phyloP scores from a whole-genome alignment of 1,284 basidiomycete species.

The Bondarzewia mesenterica region DNA sequence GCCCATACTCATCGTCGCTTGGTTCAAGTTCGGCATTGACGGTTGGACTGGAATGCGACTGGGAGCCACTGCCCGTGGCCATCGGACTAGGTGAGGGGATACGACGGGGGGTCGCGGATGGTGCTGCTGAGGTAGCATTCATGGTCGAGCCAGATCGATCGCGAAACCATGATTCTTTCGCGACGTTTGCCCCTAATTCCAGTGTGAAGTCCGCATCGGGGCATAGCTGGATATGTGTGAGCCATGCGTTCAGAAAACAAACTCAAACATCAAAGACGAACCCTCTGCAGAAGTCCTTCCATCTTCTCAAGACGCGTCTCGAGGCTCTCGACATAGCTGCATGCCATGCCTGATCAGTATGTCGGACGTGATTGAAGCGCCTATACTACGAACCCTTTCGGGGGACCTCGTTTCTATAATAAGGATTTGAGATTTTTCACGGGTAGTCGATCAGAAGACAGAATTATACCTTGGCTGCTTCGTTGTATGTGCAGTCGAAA shows the following conservation, averaged over 20 bases:
- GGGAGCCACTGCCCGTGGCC: not conserved
- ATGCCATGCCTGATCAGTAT: not conserved
- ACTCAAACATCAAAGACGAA: constrained; percentile 27
- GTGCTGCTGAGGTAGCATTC: not conserved
- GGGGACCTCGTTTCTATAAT: constrained; percentile 69
- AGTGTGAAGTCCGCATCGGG: constrained; percentile 40
- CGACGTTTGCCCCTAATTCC: constrained; percentile 39
- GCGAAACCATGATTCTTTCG: constrained; percentile 36
- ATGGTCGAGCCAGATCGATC: not conserved
- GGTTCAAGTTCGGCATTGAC: constrained; percentile 27
- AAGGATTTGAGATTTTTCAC: not conserved
- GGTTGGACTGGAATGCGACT: not conserved
- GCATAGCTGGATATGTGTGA: constrained; percentile 28
- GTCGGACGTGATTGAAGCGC: not conserved
- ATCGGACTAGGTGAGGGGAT: constrained; percentile 3
- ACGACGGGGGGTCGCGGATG: constrained; percentile 5
- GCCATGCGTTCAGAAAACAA: not conserved
- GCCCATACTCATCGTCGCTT: constrained; percentile 20
- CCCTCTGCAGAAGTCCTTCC: constrained; percentile 58
- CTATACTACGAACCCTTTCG: constrained; percentile 68
- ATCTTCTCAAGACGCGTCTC: constrained; percentile 66
- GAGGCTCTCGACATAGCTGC: constrained; percentile 63
- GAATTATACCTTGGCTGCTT: constrained; percentile 64
- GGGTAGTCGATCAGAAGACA: constrained; percentile 14
- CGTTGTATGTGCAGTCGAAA: constrained; percentile 72